Percentiles rank a stretch among this genome's conserved stretches.
Conservation (phyloP, 2,329 filamentous ascomycete species). For the Xylaria sp. region DNA sequence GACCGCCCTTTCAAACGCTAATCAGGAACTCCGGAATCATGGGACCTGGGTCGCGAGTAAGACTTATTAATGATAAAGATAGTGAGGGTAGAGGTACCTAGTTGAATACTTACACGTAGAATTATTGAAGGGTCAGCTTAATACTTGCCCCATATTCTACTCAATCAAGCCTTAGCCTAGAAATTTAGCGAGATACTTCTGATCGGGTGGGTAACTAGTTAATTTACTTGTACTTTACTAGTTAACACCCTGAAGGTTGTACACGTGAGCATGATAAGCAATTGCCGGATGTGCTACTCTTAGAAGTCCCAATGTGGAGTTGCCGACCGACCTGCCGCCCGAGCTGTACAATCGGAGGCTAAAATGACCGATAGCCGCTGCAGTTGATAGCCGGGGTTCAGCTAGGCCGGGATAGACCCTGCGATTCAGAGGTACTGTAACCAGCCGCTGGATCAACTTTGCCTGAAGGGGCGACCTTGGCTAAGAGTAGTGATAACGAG, state of each 20-base stretch:
- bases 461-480: slow-evolving; percentile 20
- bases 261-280: slow-evolving; percentile 22
- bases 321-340: slow-evolving; percentile 18
- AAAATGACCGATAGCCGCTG: slow-evolving; percentile 19
- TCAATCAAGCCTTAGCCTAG: too few relatives aligned
- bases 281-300: not conserved
- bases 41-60: slow-evolving; percentile 1
- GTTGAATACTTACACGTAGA: not conserved
- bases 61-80: slow-evolving; percentile 16
- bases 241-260: too few relatives aligned
- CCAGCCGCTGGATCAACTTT: slow-evolving; percentile 1
- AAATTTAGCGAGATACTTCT: too few relatives aligned
- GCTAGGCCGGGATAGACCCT: not conserved
- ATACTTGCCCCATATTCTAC: too few relatives aligned
- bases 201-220: too few relatives aligned
- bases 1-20: not conserved
- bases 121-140: too few relatives aligned
- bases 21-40: not conserved
- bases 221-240: too few relatives aligned
- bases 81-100: not conserved
- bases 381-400: not conserved
- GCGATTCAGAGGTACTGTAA: slow-evolving; percentile 17
- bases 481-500: not conserved
- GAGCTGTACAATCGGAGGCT: slow-evolving; percentile 1
- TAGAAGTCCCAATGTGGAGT: not conserved